Evolutionary conservation across 2,329 filamentous ascomycete genomes (phyloP).

Genomic region (Exophiala phaeomuriformis): DNA sequence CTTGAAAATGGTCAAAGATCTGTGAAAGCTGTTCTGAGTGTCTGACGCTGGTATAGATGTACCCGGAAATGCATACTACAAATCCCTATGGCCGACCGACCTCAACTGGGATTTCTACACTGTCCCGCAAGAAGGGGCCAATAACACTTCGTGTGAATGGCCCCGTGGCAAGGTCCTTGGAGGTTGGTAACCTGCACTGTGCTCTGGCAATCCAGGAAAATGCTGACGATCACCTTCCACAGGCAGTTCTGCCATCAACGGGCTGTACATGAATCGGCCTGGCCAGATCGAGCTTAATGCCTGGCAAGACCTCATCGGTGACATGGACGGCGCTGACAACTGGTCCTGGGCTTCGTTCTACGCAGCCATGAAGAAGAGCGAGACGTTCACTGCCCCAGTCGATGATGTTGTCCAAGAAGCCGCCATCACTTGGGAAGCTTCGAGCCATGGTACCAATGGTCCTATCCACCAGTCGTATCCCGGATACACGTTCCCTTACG

Average conservation of each 20-base stretch:
- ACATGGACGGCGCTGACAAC: conserved; percentile 33
- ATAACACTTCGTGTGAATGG: conserved; percentile 31
- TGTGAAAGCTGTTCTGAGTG: conserved; percentile 1
- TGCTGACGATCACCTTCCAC: conserved; percentile 3
- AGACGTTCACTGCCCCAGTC: conserved; percentile 38
- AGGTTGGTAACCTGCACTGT: conserved; percentile 23
- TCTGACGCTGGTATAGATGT: conserved; percentile 27
- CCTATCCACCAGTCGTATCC: conserved; percentile 46
- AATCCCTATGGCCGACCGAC: conserved; percentile 33
- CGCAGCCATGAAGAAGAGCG: conserved; percentile 34
- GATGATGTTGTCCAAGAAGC: conserved; percentile 33
- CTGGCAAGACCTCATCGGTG: conserved; percentile 31
- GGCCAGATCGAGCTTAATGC: conserved; percentile 32
- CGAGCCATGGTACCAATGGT: conserved; percentile 40
- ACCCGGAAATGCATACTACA: conserved; percentile 32
- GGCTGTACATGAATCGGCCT: conserved; percentile 33
- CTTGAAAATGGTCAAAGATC: background rate
- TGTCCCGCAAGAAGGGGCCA: conserved; percentile 28
- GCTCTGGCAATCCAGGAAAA: background rate
- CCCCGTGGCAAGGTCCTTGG: conserved; percentile 33
- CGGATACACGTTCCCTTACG: conserved; percentile 28
- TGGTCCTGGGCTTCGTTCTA: conserved; percentile 34
- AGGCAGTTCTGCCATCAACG: conserved; percentile 35
- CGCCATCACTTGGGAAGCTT: conserved; percentile 35
- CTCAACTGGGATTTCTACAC: conserved; percentile 33